A percentile compares a stretch with the other conserved stretches of the same genome.
phyloP scores from a whole-genome alignment of 2,329 filamentous ascomycete species.

The Canariomyces notabilis region DNA sequence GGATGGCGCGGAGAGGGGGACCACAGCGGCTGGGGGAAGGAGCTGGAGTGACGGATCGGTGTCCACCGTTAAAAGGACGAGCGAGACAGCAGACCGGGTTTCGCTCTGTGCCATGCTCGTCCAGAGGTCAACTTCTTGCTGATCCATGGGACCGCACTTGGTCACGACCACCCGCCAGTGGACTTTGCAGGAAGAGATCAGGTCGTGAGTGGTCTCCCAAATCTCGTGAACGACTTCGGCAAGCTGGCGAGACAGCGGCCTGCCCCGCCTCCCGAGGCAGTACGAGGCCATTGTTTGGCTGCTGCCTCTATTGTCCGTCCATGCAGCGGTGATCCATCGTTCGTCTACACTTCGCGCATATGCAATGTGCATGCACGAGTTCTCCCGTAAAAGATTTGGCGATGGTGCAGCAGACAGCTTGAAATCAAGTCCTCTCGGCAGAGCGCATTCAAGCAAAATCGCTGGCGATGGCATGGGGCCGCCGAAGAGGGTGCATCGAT shows the following conservation, averaged over 20 bases:
- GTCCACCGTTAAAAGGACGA: slow-evolving; percentile 61
- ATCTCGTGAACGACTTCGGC: slow-evolving; percentile 67
- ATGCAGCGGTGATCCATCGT: slow-evolving; percentile 72
- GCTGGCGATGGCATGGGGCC: slow-evolving; percentile 61
- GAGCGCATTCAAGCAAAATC: slow-evolving; percentile 64
- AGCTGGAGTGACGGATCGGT: slow-evolving; percentile 60
- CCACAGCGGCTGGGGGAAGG: slow-evolving; percentile 49
- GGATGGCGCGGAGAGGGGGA: slow-evolving; percentile 41
- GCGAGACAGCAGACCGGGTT: slow-evolving; percentile 44
- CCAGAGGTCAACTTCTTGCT: slow-evolving; percentile 60
- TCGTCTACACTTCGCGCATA: slow-evolving; percentile 73
- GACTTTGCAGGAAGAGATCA: slow-evolving; percentile 64
- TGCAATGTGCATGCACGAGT: slow-evolving; percentile 73
- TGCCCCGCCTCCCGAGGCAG: slow-evolving; percentile 58
- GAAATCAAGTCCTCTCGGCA: slow-evolving; percentile 71
- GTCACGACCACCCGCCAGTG: slow-evolving; percentile 74
- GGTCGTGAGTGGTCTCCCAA: slow-evolving; percentile 71
- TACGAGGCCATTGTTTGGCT: slow-evolving; percentile 71
- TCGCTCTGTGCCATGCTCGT: slow-evolving; percentile 51
- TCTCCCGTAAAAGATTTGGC: slow-evolving; percentile 69
- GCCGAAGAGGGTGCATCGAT: slow-evolving; percentile 60
- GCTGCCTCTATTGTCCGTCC: slow-evolving; percentile 73
- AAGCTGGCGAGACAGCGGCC: slow-evolving; percentile 47
- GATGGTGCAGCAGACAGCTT: slow-evolving; percentile 64
- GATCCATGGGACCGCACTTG: slow-evolving; percentile 64